phyloP scores from a whole-genome alignment of 2,329 filamentous ascomycete species.

The Fusarium brachygibbosum region DNA sequence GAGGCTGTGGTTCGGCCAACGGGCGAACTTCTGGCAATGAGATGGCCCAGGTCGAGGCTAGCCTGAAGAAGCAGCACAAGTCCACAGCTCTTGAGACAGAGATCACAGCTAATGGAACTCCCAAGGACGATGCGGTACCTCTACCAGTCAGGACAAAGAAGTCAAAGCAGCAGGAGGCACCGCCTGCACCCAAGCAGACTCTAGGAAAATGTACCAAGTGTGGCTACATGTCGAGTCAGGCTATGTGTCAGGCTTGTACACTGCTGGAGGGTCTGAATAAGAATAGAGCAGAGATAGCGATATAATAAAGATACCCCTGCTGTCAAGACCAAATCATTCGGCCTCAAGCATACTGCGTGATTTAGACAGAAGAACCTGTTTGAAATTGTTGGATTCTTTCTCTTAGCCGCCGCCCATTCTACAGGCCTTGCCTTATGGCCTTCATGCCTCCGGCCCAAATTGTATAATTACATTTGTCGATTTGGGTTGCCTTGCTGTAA shows the following conservation, averaged over 20 bases:
- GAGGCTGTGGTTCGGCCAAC: conserved; percentile 78
- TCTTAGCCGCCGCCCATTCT: conserved; percentile 16
- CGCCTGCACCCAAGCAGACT: conserved; percentile 70
- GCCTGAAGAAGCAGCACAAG: conserved; percentile 38
- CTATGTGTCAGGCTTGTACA: conserved; percentile 92
- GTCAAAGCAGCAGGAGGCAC: conserved; percentile 46
- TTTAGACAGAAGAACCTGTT: not conserved
- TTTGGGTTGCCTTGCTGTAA: conserved; percentile 25
- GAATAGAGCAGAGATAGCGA: conserved; percentile 70
- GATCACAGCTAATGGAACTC: conserved; percentile 47
- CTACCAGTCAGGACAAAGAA: conserved; percentile 53
- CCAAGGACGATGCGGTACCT: conserved; percentile 50
- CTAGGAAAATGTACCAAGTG: conserved; percentile 88
- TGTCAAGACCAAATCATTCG: not conserved
- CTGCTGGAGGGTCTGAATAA: conserved; percentile 93
- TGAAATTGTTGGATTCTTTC: conserved; percentile 34
- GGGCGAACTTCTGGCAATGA: conserved; percentile 78
- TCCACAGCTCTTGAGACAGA: conserved; percentile 51
- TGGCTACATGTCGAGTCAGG: conserved; percentile 95
- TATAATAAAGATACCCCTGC: conserved; percentile 55
- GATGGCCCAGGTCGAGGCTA: conserved; percentile 84
- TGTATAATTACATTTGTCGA: conserved; percentile 43
- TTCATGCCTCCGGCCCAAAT: conserved; percentile 17
- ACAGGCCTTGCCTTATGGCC: conserved; percentile 19
- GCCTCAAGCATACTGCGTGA: not conserved